Base-by-base conservation (phyloP, 768 basidiomycete genomes). In the Russula compacta region DNA sequence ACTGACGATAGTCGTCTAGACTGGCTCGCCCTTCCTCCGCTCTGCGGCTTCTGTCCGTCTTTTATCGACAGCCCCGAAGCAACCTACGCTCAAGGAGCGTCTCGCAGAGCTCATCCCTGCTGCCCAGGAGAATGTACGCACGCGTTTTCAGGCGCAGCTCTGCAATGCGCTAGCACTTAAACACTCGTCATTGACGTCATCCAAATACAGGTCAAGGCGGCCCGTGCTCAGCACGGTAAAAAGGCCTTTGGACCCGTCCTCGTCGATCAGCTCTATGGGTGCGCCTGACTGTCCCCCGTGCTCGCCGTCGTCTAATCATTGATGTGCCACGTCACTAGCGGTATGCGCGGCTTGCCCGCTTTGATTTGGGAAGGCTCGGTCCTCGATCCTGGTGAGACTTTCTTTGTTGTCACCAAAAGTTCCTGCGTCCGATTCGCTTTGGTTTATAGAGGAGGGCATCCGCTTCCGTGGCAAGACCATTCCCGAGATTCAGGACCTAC, bases 311-410 rank as follows among this genome's bases (percentile, higher is more conserved):
- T 43, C 58, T 51, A 66, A 48, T 50, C 61, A 55, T 60, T 33
- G 39, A 51, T 32, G 2, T 48, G 50, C 64, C 56, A 35, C 10
- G 51, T 63, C 56, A 66, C 1, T 63, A 92, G 89, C 67, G 90
- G 91, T 56, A 91, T 92, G 89, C 79, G 89, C 64, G 88, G 90
- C 64, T 81, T 92, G 51, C 90, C 95, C 66, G 94, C 93, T 56
- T 84, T 98, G 67, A 92, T 98, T 68, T 98, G 95, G 95, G 95
- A 98, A 66, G 95, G 90, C 63, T 98, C 95, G 58, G 95, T 98
- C 62, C 85, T 98, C 65, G 95, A 98, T 72, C 83, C 95, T 56
- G 87, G 90, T 87, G 56, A 59, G 82, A 73, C 9, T 48, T 50
- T 7, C 47, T 35, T 33, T 60, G 3, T 15, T 11, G 39, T 47